Evolutionary conservation across 2,329 filamentous ascomycete species (phyloP).

Genomic region (Chaetomium strumarium): DNA sequence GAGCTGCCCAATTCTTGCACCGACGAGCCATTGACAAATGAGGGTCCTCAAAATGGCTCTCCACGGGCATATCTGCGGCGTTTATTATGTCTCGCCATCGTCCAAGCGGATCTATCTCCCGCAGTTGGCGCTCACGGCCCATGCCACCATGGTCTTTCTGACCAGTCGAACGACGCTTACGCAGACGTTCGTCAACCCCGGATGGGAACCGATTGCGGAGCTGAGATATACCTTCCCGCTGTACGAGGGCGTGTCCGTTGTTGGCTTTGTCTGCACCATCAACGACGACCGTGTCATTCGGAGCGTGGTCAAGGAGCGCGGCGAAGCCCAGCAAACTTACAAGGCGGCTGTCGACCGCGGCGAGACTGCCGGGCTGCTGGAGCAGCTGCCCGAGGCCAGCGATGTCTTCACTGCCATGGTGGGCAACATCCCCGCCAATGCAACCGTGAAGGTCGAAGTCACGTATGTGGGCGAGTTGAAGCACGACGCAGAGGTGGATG

Average conservation of each 20-base stretch:
- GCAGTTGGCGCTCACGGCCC: constrained; percentile 49
- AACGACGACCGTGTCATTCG: constrained; percentile 53
- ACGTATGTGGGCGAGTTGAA: constrained; percentile 66
- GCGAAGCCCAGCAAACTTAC: constrained; percentile 55
- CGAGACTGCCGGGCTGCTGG: constrained; percentile 58
- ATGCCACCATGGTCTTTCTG: constrained; percentile 55
- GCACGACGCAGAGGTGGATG: constrained; percentile 63
- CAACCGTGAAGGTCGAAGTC: constrained; percentile 54
- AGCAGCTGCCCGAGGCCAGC: constrained; percentile 52
- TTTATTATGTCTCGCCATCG: constrained; percentile 28
- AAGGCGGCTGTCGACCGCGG: constrained; percentile 51
- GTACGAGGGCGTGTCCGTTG: constrained; percentile 66
- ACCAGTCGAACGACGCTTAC: constrained; percentile 43
- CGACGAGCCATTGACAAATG: background rate
- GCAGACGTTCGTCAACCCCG: constrained; percentile 57
- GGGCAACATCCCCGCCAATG: constrained; percentile 58
- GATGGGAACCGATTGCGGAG: constrained; percentile 40
- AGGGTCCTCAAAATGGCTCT: background rate
- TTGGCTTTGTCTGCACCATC: constrained; percentile 60
- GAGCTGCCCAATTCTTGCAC: background rate
- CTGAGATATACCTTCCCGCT: constrained; percentile 65
- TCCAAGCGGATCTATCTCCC: constrained; percentile 44
- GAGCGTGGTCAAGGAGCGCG: constrained; percentile 61
- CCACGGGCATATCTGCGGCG: constrained; percentile 29
- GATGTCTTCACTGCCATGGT: constrained; percentile 65